Evolutionary conservation across 148 eudicot genomes (phyloP), one percentile per base, ranked within the genome.

Genomic region (Spergularia bocconei): DNA sequence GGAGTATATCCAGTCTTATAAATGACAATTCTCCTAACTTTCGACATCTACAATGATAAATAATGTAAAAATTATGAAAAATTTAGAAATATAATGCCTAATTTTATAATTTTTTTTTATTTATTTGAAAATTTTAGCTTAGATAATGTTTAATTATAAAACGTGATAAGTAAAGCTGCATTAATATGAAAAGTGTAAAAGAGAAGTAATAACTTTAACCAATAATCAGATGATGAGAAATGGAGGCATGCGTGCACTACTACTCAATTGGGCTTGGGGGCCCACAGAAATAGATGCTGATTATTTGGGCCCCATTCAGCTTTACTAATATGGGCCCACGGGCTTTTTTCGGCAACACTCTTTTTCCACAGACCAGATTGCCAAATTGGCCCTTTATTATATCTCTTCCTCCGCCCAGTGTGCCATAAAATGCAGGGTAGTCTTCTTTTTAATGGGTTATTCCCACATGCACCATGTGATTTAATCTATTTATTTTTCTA

Each of bases 401-500:
- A 36, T 7, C 33, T 15, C 5, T 12, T 17, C n/a, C 11, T 50
- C 50, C 19, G 3, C 12, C 7, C 9, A 44, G 55, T 48, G 62
- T 73, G 67, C 56, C 10, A 73, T n/a, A 60, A 60, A 20, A 36
- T 14, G 54, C 38, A 50, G 56, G 41, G 39, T 23, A 47, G 39
- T 62, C 52, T 44, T 59, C 7, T 15, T 73, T 61, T 16, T 11
- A 36, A n/a, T 60, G 38, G 56, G 33, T 73, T n/a, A 59, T 61
- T 73, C 21, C 39, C 76, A 73, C 76, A 61, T 73, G 39, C 16
- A 12, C 44, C 67, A 59, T 73, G 76, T 73, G 74, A 36, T 14
- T 13, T 10, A 44, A 44, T 44, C 0, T 6, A 6, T 9, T 44
- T 44, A 41, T 41, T 41, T 41, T 41, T 41, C 44, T 41, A 41